Conservation (phyloP, 2,329 filamentous ascomycete genomes). For the Anthostomella pinea region DNA sequence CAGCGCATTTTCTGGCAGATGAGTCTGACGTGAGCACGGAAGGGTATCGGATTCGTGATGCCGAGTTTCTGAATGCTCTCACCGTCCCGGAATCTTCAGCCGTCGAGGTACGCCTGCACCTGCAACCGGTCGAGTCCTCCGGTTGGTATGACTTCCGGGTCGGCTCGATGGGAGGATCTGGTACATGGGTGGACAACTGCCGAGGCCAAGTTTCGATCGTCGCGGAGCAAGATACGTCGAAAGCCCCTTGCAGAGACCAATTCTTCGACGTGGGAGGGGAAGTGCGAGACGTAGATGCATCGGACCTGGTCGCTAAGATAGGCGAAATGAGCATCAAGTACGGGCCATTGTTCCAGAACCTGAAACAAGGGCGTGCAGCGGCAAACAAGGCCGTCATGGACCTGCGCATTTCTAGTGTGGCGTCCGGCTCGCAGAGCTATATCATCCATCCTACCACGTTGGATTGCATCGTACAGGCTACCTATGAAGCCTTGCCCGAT, state of each 20-base stretch:
- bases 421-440: slow-evolving; percentile 16
- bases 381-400: slow-evolving; percentile 15
- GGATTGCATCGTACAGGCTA: slow-evolving; percentile 22
- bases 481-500: neutral
- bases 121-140: no score
- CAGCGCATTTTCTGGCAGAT: neutral
- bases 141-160: no score
- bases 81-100: neutral
- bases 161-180: no score
- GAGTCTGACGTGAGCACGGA: neutral
- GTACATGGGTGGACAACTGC: neutral
- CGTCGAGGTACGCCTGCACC: neutral
- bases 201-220: neutral
- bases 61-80: neutral
- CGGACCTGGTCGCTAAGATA: neutral
- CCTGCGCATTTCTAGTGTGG: slow-evolving; percentile 19
- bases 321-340: slow-evolving; percentile 2
- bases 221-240: neutral
- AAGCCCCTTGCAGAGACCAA: neutral
- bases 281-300: neutral
- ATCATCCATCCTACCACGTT: slow-evolving; percentile 24
- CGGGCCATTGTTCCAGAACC: slow-evolving; percentile 4
- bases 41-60: neutral
- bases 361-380: slow-evolving; percentile 6
- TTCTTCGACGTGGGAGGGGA: slow-evolving; percentile 11